phyloP scores from a whole-genome alignment of 2,329 filamentous ascomycete genomes.

The Chrysoporthe cubensis region DNA sequence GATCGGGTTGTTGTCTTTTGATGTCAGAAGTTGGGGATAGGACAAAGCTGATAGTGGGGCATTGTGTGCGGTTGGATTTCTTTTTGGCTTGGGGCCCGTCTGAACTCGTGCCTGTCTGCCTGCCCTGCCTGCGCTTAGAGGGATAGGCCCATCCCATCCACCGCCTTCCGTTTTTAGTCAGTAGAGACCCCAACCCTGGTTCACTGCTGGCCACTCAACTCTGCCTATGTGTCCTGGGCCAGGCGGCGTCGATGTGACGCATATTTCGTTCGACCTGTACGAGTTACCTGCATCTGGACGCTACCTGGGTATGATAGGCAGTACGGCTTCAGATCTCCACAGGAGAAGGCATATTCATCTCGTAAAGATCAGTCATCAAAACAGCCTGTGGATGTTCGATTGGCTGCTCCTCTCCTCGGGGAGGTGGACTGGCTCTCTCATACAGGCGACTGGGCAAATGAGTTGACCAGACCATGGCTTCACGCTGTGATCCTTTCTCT shows the following conservation, averaged over 20 bases:
- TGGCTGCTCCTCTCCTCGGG: background rate
- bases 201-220: background rate
- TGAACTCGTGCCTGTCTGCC: background rate
- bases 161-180: background rate
- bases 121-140: background rate
- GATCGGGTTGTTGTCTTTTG: conserved; percentile 10
- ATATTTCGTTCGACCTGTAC: background rate
- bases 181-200: background rate
- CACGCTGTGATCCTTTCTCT: background rate
- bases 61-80: conserved; percentile 17
- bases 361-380: conserved; percentile 15
- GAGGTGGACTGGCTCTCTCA: background rate
- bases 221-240: no score
- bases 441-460: background rate
- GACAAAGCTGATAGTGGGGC: conserved; percentile 27
- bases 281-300: background rate
- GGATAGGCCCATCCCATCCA: background rate
- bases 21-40: conserved; percentile 14
- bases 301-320: background rate
- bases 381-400: background rate
- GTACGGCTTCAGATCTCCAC: background rate
- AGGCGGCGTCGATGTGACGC: background rate
- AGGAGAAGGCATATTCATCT: conserved; percentile 2
- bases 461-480: background rate
- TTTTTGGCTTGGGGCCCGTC: conserved; percentile 9